phyloP scores from a whole-genome alignment of 768 basidiomycete species.

The Hygrocybe coccinea region DNA sequence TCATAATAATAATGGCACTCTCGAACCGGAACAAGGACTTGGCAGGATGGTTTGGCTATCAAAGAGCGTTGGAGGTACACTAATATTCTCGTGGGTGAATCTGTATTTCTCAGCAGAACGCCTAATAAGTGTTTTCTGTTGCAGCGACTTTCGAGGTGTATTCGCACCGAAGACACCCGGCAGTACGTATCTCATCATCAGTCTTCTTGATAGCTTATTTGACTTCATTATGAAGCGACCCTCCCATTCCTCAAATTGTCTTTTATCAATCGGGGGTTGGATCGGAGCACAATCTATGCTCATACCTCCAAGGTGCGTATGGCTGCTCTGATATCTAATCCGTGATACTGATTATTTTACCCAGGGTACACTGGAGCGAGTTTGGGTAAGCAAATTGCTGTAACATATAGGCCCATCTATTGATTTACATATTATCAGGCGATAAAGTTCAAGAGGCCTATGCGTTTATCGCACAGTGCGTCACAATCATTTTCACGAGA shows the following conservation, averaged over 20 bases:
- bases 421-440: constrained; percentile 34
- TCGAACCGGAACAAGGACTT: constrained; percentile 44
- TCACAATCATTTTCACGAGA: constrained; percentile 5
- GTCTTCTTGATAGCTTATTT: not conserved
- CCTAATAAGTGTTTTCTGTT: not conserved
- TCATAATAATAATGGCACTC: not conserved
- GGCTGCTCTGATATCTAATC: not conserved
- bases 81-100: constrained; percentile 46
- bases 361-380: constrained; percentile 60
- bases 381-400: constrained; percentile 48
- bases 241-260: constrained; percentile 54
- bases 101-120: not conserved
- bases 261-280: constrained; percentile 63
- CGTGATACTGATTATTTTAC: not conserved
- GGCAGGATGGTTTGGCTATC: constrained; percentile 59
- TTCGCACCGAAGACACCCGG: constrained; percentile 44
- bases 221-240: constrained; percentile 24
- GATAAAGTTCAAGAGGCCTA: constrained; percentile 77
- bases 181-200: not conserved
- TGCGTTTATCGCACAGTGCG: constrained; percentile 76
- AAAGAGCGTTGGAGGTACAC: constrained; percentile 46
- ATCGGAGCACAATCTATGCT: constrained; percentile 52
- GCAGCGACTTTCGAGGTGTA: constrained; percentile 51
- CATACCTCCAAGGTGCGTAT: constrained; percentile 54
- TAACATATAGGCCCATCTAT: no score